Base-by-base conservation (phyloP, 208 protist species). In the Leishmania braziliensis region DNA sequence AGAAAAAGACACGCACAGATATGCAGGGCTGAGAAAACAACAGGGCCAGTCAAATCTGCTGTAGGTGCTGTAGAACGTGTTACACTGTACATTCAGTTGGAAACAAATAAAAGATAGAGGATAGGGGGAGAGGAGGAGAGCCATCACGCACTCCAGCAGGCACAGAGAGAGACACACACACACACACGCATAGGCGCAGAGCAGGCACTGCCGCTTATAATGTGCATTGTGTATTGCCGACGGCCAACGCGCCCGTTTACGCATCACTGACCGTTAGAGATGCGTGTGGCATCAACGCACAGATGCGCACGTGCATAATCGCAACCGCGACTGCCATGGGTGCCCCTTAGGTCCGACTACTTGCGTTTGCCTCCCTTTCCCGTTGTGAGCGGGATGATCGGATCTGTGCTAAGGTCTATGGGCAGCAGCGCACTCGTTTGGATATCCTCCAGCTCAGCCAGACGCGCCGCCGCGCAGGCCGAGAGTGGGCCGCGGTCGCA, bases 401-500 rank as follows among this genome's bases (percentile, higher is more conserved):
- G 54, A 18, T 97, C 93, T 0, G 88, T 82, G 62, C 80, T 84
- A 16, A 76, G 74, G 77, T 97, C 91, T 14, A 95, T 90, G 8
- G 88, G 79, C 71, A 97, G 90, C 58, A 88, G 83, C 48, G 83
- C 75, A 6, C 79, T 83, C 33, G 14, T 75, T 81, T 97, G 94
- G 56, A 97, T 91, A 26, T 54, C 69, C 20, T 62, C 56, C 46
- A 96, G 43, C 65, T 94, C 91, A 16, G 88, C 80, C 70, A 78
- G 76, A 0, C 94, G 94, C 50, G 51, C 56, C 60, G 71, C 68
- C 54, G 83, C 65, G 74, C 92, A 89, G 14, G 88, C 86, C 5
- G 86, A 88, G 9, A 97, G 75, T n/a, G 95, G 89, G 0, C 89
- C 89, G 9, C 94, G 79, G 53, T 86, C 77, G 73, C 88, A 93